Percentiles rank a stretch among this genome's conserved stretches.
Evolutionary conservation across 2,329 filamentous ascomycete species (phyloP).

Genomic region (Hypoxylon sp.): DNA sequence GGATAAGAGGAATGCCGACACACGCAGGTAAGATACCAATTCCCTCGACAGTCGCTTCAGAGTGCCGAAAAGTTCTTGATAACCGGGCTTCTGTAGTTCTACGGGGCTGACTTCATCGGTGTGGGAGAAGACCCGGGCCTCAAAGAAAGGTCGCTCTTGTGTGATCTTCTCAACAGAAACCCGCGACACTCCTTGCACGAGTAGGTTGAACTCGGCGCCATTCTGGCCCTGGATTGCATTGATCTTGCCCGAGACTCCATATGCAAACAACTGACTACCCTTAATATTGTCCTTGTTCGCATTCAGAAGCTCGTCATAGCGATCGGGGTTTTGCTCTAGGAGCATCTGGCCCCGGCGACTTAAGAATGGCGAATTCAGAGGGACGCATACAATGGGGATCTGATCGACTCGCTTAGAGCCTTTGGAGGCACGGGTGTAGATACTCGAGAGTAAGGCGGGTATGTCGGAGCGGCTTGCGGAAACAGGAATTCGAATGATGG

Average conservation of each 20-base stretch:
- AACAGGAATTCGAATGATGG: slow-evolving; percentile 84
- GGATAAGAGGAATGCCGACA: slow-evolving; percentile 83
- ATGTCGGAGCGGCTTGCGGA: slow-evolving; percentile 84
- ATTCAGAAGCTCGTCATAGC: slow-evolving; percentile 57
- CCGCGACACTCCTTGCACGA: slow-evolving; percentile 85
- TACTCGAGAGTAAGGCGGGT: slow-evolving; percentile 82
- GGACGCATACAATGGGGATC: slow-evolving; percentile 87
- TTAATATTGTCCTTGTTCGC: slow-evolving; percentile 67
- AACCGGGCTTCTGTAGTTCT: slow-evolving; percentile 39
- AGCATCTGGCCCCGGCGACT: slow-evolving; percentile 78
- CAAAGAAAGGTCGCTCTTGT: slow-evolving; percentile 85
- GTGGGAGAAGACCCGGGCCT: slow-evolving; percentile 73
- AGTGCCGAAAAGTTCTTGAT: slow-evolving; percentile 74
- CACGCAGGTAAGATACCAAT: slow-evolving; percentile 81
- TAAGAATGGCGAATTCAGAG: slow-evolving; percentile 78
- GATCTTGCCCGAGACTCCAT: slow-evolving; percentile 83
- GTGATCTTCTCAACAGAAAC: slow-evolving; percentile 78
- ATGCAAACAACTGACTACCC: slow-evolving; percentile 80
- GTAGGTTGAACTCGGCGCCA: slow-evolving; percentile 78
- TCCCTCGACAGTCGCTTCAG: slow-evolving; percentile 88
- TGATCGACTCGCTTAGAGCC: slow-evolving; percentile 70
- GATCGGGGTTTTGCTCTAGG: slow-evolving; percentile 69
- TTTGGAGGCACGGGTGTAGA: slow-evolving; percentile 80
- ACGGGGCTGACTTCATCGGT: slow-evolving; percentile 37
- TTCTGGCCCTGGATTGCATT: slow-evolving; percentile 79